Evolutionary conservation across 176 grass and related monocot genomes (phyloP), one percentile per base, ranked within the genome.

Genomic region (Musa acuminata): DNA sequence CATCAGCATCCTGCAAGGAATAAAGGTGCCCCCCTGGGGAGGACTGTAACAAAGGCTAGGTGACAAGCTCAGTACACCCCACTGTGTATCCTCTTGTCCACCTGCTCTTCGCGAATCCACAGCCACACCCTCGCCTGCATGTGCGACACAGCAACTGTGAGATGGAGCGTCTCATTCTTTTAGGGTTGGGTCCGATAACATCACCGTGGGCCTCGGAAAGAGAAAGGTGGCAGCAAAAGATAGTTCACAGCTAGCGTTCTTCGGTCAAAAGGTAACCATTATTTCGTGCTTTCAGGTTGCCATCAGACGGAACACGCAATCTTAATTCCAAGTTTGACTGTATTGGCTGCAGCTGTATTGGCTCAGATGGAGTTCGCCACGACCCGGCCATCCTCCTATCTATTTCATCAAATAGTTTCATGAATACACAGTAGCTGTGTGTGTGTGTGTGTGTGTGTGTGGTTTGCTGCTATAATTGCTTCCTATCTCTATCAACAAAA

Each of bases 241-340:
- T 13, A 8, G 24, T 67, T 3, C 25, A 43, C 64, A 67, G 64
- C 64, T 67, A 35, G 26, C 64, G 27, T 35, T 67, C 25, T 67
- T 67, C 21, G 2, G 64, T 67, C 64, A 67, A 67, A 67, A 67
- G 64, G 64, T 13, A 67, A 14, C n/a, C 4, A 67, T 35, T 35
- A 67, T 67, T 67, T 67, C 13, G 25, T 35, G 64, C 64, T 67
- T 67, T 67, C 24, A 25, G 13, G 26, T 67, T 13, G 64, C 24
- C 26, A 67, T 67, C 64, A 16, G 64, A 67, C 13, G 26, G 64
- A 67, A 43, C 64, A 67, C 12, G 25, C 64, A 43, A 67, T 67
- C 64, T 67, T 35, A 22, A 35, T 14, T 67, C 24, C 5, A 14
- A 43, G n/a, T 43, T 43, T 43, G 35, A 43, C 35, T 5, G 35